These are phyloP conservation scores for Neophaeococcomyces aloes DNA, from an alignment of 2,329 filamentous ascomycete genomes.

Conservation along the genomic window DNA sequence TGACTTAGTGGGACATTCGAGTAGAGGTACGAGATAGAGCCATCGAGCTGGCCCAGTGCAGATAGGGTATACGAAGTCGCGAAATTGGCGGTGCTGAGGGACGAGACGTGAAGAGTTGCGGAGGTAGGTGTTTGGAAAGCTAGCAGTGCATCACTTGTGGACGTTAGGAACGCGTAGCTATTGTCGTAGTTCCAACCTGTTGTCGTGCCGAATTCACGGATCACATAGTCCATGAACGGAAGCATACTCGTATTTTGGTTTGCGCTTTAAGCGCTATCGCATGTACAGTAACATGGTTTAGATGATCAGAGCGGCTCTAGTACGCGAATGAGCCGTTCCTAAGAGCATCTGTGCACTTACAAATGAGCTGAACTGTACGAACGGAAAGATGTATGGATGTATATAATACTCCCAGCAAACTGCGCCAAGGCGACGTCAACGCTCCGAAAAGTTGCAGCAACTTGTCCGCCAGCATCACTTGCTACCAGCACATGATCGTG, in stretches of 20 bases:
- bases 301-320: neutral
- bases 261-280: conserved; percentile 15
- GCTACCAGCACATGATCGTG: too few relatives aligned
- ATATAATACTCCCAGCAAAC: too few relatives aligned
- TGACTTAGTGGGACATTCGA: conserved; percentile 68
- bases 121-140: conserved; percentile 81
- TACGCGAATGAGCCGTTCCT: neutral
- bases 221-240: conserved; percentile 95
- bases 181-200: conserved; percentile 88
- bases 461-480: neutral
- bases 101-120: conserved; percentile 75
- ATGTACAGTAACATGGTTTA: conserved; percentile 3
- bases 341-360: neutral
- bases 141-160: conserved; percentile 72
- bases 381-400: too few relatives aligned
- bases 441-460: conserved; percentile 2
- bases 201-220: conserved; percentile 75
- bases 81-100: conserved; percentile 83
- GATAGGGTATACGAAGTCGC: conserved; percentile 88
- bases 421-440: neutral
- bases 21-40: conserved; percentile 94
- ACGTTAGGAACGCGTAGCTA: conserved; percentile 77
- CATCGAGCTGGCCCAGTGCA: conserved; percentile 82
- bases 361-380: too few relatives aligned
- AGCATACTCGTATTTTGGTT: conserved; percentile 52